phyloP scores from a whole-genome alignment of 78 protist species.

The Isochrysis galbana region DNA sequence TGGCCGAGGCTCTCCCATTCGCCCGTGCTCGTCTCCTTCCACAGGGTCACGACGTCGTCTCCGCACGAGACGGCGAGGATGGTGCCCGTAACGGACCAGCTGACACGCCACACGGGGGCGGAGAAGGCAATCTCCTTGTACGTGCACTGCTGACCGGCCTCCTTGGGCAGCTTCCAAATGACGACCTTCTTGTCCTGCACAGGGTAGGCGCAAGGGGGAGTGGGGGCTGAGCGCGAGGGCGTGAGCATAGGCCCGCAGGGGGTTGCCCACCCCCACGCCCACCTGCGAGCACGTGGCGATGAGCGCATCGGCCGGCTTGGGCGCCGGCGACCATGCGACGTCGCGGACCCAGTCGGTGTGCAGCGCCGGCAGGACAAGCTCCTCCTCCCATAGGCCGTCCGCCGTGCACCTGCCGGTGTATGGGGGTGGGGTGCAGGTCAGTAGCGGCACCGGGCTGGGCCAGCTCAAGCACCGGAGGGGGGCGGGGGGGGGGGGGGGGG shows the following conservation, averaged over 20 bases:
- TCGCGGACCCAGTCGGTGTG: constrained; percentile 97
- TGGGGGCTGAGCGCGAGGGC: background rate
- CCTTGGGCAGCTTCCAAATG: constrained; percentile 82
- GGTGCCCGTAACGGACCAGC: background rate
- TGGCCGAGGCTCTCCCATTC: background rate
- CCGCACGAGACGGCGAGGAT: background rate
- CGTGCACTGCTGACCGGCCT: background rate
- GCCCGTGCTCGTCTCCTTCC: background rate
- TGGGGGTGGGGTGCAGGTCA: no score
- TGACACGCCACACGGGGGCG: background rate
- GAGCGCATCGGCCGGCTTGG: constrained; percentile 58
- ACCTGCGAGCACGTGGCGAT: constrained; percentile 83
- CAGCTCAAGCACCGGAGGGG: no score
- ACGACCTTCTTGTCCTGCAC: constrained; percentile 79
- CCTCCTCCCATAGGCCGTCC: background rate
- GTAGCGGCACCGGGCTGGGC: no score
- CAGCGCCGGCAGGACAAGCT: no score
- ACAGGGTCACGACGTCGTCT: constrained; percentile 7
- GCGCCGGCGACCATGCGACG: constrained; percentile 94
- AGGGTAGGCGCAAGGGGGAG: constrained; percentile 73
- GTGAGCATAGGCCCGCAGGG: background rate
- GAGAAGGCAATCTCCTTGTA: background rate
- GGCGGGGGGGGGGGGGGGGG: background rate
- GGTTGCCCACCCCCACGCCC: background rate
- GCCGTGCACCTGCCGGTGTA: no score